phyloP scores from a whole-genome alignment of 208 protist species.

The Leishmania tarentolae region DNA sequence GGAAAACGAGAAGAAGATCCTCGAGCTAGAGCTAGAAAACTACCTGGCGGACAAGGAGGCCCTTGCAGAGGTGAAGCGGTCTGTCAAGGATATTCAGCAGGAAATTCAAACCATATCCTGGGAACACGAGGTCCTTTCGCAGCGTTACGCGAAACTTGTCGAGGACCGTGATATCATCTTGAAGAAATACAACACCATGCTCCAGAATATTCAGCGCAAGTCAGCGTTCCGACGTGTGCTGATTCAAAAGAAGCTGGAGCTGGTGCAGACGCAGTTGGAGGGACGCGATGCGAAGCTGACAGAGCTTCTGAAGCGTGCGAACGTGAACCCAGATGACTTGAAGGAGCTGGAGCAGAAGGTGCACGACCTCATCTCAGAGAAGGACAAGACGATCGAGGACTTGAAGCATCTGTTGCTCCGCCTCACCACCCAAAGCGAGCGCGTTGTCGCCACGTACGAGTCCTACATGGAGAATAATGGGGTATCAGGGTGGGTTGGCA shows the following conservation, averaged over 20 bases:
- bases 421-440: slow-evolving; percentile 69
- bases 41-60: slow-evolving; percentile 91
- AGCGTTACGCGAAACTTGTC: slow-evolving; percentile 91
- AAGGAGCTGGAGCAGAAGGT: slow-evolving; percentile 92
- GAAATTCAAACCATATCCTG: slow-evolving; percentile 92
- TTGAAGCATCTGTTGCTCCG: slow-evolving; percentile 87
- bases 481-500: slow-evolving; percentile 43
- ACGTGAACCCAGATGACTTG: slow-evolving; percentile 93
- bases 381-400: slow-evolving; percentile 96
- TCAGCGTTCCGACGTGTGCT: slow-evolving; percentile 94
- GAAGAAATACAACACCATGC: slow-evolving; percentile 94
- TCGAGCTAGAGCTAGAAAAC: slow-evolving; percentile 91
- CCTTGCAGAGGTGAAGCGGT: slow-evolving; percentile 78
- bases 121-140: slow-evolving; percentile 96
- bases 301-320: slow-evolving; percentile 93
- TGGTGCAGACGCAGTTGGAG: slow-evolving; percentile 92
- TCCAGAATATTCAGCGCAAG: slow-evolving; percentile 96
- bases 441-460: slow-evolving; percentile 77
- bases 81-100: slow-evolving; percentile 82
- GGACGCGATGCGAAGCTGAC: slow-evolving; percentile 93
- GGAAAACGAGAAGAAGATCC: slow-evolving; percentile 90
- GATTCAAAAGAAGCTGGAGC: slow-evolving; percentile 95
- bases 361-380: slow-evolving; percentile 95
- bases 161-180: slow-evolving; percentile 96
- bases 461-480: slow-evolving; percentile 84